These are phyloP conservation scores for Xerocomus amazonicus DNA, from an alignment of 1,284 basidiomycete species.

Conservation along the genomic window DNA sequence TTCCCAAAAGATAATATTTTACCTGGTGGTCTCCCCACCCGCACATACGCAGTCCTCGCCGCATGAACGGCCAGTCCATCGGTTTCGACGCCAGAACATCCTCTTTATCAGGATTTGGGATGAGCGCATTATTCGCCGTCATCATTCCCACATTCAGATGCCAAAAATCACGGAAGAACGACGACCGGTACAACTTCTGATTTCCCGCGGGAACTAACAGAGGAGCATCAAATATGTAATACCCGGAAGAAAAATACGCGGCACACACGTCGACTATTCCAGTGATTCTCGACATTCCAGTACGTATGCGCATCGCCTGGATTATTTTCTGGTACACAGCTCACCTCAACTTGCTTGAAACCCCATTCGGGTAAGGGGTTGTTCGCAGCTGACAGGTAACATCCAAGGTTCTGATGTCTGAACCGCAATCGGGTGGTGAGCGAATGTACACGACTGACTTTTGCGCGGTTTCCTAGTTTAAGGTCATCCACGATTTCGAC, in stretches of 20 bases:
- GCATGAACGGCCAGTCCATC: slow-evolving; percentile 91
- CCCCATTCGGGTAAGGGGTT: slow-evolving; percentile 95
- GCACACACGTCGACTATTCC: slow-evolving; percentile 84
- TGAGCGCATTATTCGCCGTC: slow-evolving; percentile 97
- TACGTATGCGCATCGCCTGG: slow-evolving; percentile 84
- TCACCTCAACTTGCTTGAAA: slow-evolving; percentile 98
- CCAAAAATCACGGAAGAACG: slow-evolving; percentile 96
- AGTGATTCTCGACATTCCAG: slow-evolving; percentile 98
- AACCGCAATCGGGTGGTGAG: slow-evolving; percentile 89
- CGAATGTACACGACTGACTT: slow-evolving; percentile 75
- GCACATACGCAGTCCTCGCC: slow-evolving; percentile 92
- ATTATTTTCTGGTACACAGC: slow-evolving; percentile 88
- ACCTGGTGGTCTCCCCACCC: slow-evolving; percentile 87
- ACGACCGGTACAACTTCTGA: slow-evolving; percentile 81
- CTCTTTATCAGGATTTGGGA: slow-evolving; percentile 97
- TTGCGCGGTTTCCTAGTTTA: slow-evolving; percentile 55
- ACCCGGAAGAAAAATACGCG: neutral
- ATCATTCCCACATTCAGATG: slow-evolving; percentile 99
- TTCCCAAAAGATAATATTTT: slow-evolving; percentile 95
- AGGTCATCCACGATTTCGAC: slow-evolving; percentile 95
- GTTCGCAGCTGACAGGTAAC: slow-evolving; percentile 90
- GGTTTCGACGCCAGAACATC: slow-evolving; percentile 94
- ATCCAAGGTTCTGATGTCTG: slow-evolving; percentile 74
- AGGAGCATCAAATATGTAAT: slow-evolving; percentile 1
- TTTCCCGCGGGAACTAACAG: slow-evolving; percentile 77